These are phyloP conservation scores for Condylostoma magnum DNA, from an alignment of 169 alveolate species.

Conservation along the genomic window DNA sequence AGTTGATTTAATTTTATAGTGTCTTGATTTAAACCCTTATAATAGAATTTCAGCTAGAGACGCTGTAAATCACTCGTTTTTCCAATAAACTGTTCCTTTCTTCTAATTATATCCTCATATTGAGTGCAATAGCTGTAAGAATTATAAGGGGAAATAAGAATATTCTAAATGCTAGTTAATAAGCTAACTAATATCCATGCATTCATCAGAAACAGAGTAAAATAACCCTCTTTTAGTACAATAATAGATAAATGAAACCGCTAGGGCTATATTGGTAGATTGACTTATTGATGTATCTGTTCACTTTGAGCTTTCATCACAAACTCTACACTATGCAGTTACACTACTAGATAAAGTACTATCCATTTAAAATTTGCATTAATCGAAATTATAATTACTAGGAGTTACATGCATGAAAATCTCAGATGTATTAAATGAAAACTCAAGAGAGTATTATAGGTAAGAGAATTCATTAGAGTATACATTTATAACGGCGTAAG, in stretches of 20 bases:
- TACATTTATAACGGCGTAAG: constrained; percentile 76
- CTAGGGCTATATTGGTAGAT: constrained; percentile 82
- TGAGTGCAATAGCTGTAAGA: no score
- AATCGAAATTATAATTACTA: constrained; percentile 48
- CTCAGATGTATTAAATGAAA: constrained; percentile 84
- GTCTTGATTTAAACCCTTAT: constrained; percentile 51
- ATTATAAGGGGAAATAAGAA: background rate
- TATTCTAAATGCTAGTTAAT: background rate
- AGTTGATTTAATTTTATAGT: constrained; percentile 44
- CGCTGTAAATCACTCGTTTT: constrained; percentile 78
- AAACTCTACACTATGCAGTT: constrained; percentile 74
- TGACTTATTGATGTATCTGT: constrained; percentile 83
- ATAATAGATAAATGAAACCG: constrained; percentile 61
- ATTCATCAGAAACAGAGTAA: background rate
- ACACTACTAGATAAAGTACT: constrained; percentile 63
- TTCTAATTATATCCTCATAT: no score
- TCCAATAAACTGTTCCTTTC: constrained; percentile 39
- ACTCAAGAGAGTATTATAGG: constrained; percentile 83
- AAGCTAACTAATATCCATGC: background rate
- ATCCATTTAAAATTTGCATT: constrained; percentile 32
- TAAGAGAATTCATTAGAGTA: constrained; percentile 68
- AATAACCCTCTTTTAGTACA: constrained; percentile 1
- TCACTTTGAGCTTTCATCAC: constrained; percentile 74
- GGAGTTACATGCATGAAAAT: constrained; percentile 82
- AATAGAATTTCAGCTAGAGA: constrained; percentile 62